Evolutionary conservation across 805 yeast genomes (phyloP).

Genomic region (Candida sonorensis): DNA sequence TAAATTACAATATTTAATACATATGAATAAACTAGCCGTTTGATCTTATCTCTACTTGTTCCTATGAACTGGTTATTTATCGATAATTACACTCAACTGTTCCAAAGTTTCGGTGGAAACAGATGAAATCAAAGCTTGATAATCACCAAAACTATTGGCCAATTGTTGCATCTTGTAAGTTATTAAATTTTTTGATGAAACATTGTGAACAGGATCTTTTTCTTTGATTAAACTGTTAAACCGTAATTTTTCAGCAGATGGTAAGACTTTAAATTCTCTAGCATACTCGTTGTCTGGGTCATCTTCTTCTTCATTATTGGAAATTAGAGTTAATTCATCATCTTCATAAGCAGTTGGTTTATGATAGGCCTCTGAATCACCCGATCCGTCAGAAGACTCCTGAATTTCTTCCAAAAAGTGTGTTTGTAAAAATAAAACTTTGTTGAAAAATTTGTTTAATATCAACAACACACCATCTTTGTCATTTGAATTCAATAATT

Average conservation of each 20-base stretch:
- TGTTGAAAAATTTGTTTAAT: conserved; percentile 21
- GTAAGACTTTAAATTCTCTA: conserved; percentile 19
- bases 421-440: conserved; percentile 17
- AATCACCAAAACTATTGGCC: conserved; percentile 26
- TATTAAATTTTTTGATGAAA: conserved; percentile 41
- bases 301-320: conserved; percentile 16
- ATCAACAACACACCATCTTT: conserved; percentile 18
- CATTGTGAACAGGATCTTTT: conserved; percentile 48
- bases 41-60: too few species aligned
- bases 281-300: conserved; percentile 22
- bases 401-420: conserved; percentile 67
- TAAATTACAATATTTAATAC: too few species aligned
- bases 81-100: conserved; percentile 23
- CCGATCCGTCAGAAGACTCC: conserved; percentile 40
- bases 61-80: too few species aligned
- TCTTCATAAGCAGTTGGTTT: conserved; percentile 32
- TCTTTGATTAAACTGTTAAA: conserved; percentile 30
- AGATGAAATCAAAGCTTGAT: conserved; percentile 27
- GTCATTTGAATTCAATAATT: conserved; percentile 20
- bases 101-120: conserved; percentile 26
- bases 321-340: conserved; percentile 22
- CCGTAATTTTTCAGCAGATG: conserved; percentile 37
- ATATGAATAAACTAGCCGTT: too few species aligned
- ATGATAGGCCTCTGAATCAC: conserved; percentile 52
- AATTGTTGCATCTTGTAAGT: conserved; percentile 24